These are phyloP conservation scores for Aquilaria malaccensis DNA, from an alignment of 345 rosid genomes.

Conservation along the genomic window DNA sequence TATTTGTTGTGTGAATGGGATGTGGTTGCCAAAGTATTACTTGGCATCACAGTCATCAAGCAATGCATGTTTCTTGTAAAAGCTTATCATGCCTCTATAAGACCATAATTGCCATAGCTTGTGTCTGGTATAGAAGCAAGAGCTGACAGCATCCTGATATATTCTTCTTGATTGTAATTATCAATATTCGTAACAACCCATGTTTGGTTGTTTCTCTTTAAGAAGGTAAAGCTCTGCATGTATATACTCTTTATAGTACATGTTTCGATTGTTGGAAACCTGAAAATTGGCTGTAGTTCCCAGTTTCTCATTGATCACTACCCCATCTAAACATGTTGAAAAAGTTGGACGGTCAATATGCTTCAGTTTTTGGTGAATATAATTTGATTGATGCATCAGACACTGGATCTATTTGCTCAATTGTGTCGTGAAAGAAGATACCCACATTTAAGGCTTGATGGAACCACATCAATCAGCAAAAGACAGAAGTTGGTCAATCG, in stretches of 20 bases:
- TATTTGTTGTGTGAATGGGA: too few relatives aligned
- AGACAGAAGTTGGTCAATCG: conserved; percentile 89
- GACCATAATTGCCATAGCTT: background rate
- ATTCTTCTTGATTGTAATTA: too few relatives aligned
- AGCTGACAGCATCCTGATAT: too few relatives aligned
- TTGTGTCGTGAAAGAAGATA: conserved; percentile 97
- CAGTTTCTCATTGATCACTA: background rate
- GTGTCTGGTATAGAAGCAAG: too few relatives aligned
- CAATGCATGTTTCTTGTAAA: background rate
- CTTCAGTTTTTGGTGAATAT: conserved; percentile 10
- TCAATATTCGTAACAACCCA: too few relatives aligned
- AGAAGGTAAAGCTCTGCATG: too few relatives aligned
- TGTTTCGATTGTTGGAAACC: background rate
- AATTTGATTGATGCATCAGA: conserved; percentile 38
- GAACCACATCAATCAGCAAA: conserved; percentile 91
- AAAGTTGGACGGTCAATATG: background rate
- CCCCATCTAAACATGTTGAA: too few relatives aligned
- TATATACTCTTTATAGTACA: too few relatives aligned
- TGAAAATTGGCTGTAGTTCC: background rate
- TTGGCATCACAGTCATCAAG: background rate
- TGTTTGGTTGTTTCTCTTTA: too few relatives aligned
- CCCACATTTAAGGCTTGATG: conserved; percentile 90
- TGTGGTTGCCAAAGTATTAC: background rate
- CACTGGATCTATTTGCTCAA: conserved; percentile 95
- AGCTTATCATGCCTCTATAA: background rate